Conservation (phyloP, 306 rosid species). For the Cicer judaicum region DNA sequence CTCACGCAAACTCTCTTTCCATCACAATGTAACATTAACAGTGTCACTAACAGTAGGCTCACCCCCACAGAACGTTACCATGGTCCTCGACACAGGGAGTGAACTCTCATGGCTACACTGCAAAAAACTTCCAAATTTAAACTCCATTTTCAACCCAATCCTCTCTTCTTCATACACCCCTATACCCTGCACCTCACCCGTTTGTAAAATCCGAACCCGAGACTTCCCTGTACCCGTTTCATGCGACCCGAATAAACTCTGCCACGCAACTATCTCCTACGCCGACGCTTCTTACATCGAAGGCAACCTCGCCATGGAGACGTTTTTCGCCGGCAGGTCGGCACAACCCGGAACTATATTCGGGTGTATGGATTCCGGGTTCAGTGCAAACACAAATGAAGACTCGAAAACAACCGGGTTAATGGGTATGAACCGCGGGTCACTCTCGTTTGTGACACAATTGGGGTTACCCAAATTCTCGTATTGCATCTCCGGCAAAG, state of each 20-base stretch:
- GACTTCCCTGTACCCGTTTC: constrained; percentile 69
- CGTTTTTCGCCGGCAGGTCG: constrained; percentile 52
- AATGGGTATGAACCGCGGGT: constrained; percentile 89
- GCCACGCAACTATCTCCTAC: constrained; percentile 75
- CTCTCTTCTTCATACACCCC: constrained; percentile 64
- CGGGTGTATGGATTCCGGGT: constrained; percentile 86
- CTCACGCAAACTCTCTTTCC: constrained; percentile 64
- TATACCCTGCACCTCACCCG: constrained; percentile 66
- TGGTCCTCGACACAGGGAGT: constrained; percentile 96
- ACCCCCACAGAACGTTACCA: constrained; percentile 89
- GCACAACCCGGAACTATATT: constrained; percentile 60
- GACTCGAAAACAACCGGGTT: constrained; percentile 82
- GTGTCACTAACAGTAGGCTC: constrained; percentile 71
- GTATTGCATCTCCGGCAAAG: constrained; percentile 73
- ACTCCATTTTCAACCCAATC: constrained; percentile 60
- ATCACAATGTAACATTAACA: constrained; percentile 77
- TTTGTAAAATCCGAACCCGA: constrained; percentile 68
- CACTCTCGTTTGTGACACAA: constrained; percentile 69
- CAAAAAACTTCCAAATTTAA: constrained; percentile 54
- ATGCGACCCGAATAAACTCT: constrained; percentile 69
- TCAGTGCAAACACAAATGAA: constrained; percentile 69
- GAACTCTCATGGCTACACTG: constrained; percentile 92
- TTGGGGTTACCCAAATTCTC: constrained; percentile 77
- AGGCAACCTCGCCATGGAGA: constrained; percentile 82
- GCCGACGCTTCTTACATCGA: constrained; percentile 74